Conservation (phyloP, 805 yeast species). For the Wickerhamiella nectarea region DNA sequence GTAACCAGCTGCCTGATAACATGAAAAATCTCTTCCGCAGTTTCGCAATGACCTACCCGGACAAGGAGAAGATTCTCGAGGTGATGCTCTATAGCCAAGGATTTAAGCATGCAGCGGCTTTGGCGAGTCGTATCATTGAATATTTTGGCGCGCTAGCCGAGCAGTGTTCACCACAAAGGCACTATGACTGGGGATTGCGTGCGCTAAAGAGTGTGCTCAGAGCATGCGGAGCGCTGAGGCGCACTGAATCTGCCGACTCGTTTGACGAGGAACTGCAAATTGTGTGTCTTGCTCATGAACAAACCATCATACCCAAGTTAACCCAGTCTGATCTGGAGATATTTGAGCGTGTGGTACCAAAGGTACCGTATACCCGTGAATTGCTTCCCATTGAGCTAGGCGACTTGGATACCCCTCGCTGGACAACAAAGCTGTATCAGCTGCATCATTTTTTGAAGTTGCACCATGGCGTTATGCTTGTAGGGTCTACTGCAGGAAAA, state of each 20-base stretch:
- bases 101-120: constrained; percentile 33
- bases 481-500: constrained; percentile 68
- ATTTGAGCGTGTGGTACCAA: neutral
- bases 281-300: constrained; percentile 38
- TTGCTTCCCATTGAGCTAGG: neutral
- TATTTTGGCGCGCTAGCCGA: constrained; percentile 38
- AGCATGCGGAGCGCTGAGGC: constrained; percentile 40
- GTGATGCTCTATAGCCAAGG: constrained; percentile 65
- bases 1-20: constrained; percentile 74
- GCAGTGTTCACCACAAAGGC: constrained; percentile 40
- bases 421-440: constrained; percentile 47
- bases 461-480: constrained; percentile 69
- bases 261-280: constrained; percentile 24
- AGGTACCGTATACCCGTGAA: neutral
- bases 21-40: constrained; percentile 64
- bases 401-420: constrained; percentile 29
- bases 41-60: constrained; percentile 63
- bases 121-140: constrained; percentile 39
- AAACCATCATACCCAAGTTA: constrained; percentile 57
- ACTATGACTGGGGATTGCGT: constrained; percentile 85
- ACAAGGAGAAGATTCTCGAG: constrained; percentile 50
- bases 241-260: neutral
- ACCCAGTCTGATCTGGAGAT: constrained; percentile 35
- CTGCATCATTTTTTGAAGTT: constrained; percentile 44
- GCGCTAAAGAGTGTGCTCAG: constrained; percentile 56